Conservation (phyloP, 495 filamentous ascomycete species). For the Aspergillus coremiiformis region DNA sequence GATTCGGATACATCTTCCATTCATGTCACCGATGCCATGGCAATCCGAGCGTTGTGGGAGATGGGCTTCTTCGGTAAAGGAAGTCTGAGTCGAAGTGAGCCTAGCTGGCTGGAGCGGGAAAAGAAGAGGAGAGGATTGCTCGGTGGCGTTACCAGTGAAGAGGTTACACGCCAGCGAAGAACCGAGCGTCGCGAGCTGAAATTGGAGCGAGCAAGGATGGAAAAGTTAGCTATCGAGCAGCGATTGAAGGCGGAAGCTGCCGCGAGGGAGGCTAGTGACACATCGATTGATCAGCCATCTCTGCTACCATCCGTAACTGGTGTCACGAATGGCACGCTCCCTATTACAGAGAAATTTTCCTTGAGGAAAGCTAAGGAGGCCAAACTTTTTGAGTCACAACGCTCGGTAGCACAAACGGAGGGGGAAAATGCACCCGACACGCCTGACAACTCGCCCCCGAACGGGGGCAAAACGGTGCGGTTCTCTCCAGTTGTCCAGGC, state of each 20-base stretch:
- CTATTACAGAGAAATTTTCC: constrained; percentile 31
- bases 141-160: constrained; percentile 62
- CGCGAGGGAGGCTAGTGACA: constrained; percentile 22
- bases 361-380: constrained; percentile 37
- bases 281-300: constrained; percentile 4
- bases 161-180: constrained; percentile 66
- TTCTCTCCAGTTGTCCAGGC: constrained; percentile 57
- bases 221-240: constrained; percentile 71
- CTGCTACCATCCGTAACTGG: constrained; percentile 13
- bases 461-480: constrained; percentile 52
- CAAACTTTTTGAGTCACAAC: constrained; percentile 22
- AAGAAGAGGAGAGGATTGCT: constrained; percentile 59
- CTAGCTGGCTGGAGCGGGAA: constrained; percentile 82
- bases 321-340: constrained; percentile 14
- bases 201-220: constrained; percentile 76
- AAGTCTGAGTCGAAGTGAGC: constrained; percentile 84
- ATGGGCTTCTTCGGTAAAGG: constrained; percentile 96
- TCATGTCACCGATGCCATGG: constrained; percentile 68
- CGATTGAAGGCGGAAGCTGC: constrained; percentile 57
- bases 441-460: constrained; percentile 4
- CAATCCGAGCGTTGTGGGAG: constrained; percentile 82
- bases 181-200: constrained; percentile 79
- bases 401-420: constrained; percentile 14
- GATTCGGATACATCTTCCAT: constrained; percentile 72
- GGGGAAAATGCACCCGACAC: not conserved